Evolutionary conservation across 148 eudicot genomes (phyloP), one percentile per base, ranked within the genome.

Genomic region (Persicaria tinctoria): DNA sequence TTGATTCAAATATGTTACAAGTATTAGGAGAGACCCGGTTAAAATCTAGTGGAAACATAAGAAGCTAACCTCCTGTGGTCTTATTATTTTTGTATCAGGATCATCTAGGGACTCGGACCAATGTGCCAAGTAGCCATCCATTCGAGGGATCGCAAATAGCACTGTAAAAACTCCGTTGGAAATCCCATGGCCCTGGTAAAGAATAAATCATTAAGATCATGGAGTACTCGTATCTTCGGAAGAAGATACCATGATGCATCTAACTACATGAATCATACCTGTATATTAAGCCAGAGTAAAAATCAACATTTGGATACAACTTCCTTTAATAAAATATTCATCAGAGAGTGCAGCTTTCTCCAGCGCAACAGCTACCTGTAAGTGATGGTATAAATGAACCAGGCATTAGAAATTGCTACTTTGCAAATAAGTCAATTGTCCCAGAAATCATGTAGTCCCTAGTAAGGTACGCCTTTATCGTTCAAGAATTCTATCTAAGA

Each of bases 291-390:
- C 98, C 98, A 75, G 98, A 93, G 82, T 93, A 93, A 80, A 79
- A 93, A 93, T 32, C 38, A 32, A 32, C 38, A 32, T 32, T 32
- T 32, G 38, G 38, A 32, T 32, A 32, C 38, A 32, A 32, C 1
- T 32, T 32, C 38, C 38, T 32, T 32, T 32, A 32, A 32, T 32
- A 32, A 32, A 32, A 76, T 87, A 93, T 68, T 93, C 93, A 79
- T 93, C 98, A 16, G 98, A 89, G n/a, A 93, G 82, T 77, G 98
- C 98, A 77, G 98, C 98, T 84, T 88, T 88, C 90, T 93, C 98
- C 81, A 93, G 82, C 75, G 98, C 97, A 84, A 93, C 82, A 72
- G 98, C 98, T 64, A 93, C 98, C 98, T 93, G 90, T 68, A 59
- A 66, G 20, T 70, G 53, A 66, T 55, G 68, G 57, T 6, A 46